Conservation (phyloP, 2,329 filamentous ascomycete species). For the Colletotrichum sp. region DNA sequence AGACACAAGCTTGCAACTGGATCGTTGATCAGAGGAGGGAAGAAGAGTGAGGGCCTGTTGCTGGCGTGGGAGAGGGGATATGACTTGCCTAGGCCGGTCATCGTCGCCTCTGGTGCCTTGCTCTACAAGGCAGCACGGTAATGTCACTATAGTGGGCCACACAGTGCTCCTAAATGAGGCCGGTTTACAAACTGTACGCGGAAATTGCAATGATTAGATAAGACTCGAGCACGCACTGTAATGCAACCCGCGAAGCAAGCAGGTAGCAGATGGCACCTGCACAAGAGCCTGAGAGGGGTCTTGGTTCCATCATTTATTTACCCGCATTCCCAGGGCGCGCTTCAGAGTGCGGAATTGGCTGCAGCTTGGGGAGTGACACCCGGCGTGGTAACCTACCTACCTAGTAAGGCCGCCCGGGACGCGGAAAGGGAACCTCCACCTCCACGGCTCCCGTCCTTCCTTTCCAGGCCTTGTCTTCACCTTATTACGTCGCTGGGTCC, state of each 20-base stretch:
- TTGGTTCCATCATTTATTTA: background rate
- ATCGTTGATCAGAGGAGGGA: background rate
- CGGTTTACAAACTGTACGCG: background rate
- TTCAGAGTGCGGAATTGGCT: background rate
- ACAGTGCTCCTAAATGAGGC: background rate
- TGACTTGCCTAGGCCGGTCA: background rate
- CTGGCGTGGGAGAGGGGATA: background rate
- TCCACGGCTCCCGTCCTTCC: background rate
- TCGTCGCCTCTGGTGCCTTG: background rate
- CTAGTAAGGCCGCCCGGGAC: background rate
- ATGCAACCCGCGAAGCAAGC: background rate
- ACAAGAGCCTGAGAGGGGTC: background rate
- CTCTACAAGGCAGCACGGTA: background rate
- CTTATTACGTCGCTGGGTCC: slow-evolving; percentile 18
- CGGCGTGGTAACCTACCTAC: background rate
- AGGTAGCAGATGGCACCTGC: background rate
- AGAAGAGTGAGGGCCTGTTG: background rate
- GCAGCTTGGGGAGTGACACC: background rate
- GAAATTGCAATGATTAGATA: background rate
- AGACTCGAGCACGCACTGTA: background rate
- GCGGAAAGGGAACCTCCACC: background rate
- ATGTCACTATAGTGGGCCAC: background rate
- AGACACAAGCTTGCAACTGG: background rate
- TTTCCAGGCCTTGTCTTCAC: background rate
- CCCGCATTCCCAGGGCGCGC: background rate